phyloP scores from a whole-genome alignment of 208 protist genomes.

The Crithidia bombi region DNA sequence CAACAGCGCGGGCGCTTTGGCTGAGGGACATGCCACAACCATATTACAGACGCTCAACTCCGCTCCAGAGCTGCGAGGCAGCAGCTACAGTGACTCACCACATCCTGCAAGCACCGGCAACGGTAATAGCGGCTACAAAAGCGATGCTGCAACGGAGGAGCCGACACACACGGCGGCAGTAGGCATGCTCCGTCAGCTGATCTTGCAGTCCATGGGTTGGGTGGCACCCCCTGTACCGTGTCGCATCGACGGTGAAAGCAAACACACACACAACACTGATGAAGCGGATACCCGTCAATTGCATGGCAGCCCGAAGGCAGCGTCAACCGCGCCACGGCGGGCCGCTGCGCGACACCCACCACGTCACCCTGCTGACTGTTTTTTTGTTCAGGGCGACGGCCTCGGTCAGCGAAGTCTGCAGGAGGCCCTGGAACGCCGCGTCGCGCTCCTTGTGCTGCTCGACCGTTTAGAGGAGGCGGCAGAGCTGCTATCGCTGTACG shows the following conservation, averaged over 20 bases:
- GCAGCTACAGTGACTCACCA: not conserved
- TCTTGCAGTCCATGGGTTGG: constrained; percentile 65
- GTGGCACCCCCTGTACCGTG: constrained; percentile 2
- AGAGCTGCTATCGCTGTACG: constrained; percentile 58
- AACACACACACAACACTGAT: not conserved
- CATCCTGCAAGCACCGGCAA: not conserved
- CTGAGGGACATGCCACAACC: not conserved
- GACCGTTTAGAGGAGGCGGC: constrained; percentile 54
- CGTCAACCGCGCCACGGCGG: not conserved
- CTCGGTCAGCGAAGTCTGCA: constrained; percentile 58
- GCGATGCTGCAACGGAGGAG: not conserved
- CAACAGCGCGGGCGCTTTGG: not conserved
- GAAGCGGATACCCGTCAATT: not conserved
- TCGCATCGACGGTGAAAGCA: constrained; percentile 4
- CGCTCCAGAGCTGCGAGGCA: not conserved
- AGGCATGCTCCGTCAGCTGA: constrained; percentile 33
- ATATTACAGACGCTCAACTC: not conserved
- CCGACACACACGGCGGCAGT: constrained; percentile 11
- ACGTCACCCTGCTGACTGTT: constrained; percentile 16
- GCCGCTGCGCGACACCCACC: not conserved
- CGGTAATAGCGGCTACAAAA: not conserved
- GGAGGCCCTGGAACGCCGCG: constrained; percentile 81
- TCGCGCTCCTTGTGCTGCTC: constrained; percentile 70
- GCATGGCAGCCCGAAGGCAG: not conserved
- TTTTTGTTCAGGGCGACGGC: constrained; percentile 58